These are phyloP conservation scores for Luffa acutangula DNA, from an alignment of 306 rosid genomes.

Conservation along the genomic window DNA sequence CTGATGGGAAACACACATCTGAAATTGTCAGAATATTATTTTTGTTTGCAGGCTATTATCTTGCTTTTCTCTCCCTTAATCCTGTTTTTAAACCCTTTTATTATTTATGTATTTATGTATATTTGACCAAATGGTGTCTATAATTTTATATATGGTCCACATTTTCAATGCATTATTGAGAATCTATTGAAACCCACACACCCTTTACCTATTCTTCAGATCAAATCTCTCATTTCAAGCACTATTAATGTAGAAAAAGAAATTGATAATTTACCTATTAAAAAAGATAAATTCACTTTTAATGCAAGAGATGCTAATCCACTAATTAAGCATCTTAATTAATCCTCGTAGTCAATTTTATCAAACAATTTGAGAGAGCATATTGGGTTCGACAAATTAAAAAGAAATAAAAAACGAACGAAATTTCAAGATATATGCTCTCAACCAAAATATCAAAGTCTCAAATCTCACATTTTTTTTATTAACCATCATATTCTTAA, in stretches of 20 bases:
- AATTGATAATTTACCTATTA: background rate
- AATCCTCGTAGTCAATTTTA: background rate
- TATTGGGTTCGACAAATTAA: background rate
- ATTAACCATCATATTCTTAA: background rate
- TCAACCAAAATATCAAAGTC: too few species aligned
- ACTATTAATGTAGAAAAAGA: background rate
- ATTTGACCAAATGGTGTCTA: conserved; percentile 5
- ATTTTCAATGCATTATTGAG: background rate
- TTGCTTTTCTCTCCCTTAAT: background rate
- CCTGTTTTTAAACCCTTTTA: background rate
- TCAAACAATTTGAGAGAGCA: background rate
- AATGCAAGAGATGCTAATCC: background rate
- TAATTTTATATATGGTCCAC: conserved; percentile 6
- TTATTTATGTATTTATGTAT: background rate
- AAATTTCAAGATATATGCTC: too few species aligned
- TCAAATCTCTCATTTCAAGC: background rate
- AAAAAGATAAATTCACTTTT: background rate
- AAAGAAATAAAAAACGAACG: background rate
- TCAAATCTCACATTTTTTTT: background rate
- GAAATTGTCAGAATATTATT: background rate
- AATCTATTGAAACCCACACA: conserved; percentile 5
- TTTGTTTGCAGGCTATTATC: background rate
- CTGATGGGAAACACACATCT: background rate
- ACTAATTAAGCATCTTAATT: conserved; percentile 1
- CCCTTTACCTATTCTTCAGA: background rate